phyloP scores from a whole-genome alignment of 139 green algal genomes.

The Volvox reticuliferus region DNA sequence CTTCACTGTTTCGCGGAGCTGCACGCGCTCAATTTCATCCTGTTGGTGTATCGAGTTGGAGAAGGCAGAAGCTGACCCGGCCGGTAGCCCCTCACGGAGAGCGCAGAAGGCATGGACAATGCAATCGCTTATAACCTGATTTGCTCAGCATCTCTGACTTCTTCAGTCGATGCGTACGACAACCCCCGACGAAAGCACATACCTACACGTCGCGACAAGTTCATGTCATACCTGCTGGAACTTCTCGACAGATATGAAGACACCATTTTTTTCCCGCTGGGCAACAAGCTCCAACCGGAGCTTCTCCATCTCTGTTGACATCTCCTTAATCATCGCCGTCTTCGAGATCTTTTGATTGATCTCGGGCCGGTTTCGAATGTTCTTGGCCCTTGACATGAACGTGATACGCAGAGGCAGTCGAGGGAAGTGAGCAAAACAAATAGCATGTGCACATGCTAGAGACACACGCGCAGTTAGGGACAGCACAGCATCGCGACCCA shows the following conservation, averaged over 20 bases:
- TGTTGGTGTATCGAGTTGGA: conserved; percentile 33
- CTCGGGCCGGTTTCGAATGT: conserved; percentile 98
- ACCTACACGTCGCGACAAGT: neutral
- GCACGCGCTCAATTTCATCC: conserved; percentile 80
- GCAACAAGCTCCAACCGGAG: conserved; percentile 88
- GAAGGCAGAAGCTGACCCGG: neutral
- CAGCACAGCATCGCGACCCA: neutral
- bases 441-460: neutral
- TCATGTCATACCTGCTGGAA: conserved; percentile 57
- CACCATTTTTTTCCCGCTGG: conserved; percentile 94
- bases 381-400: conserved; percentile 82
- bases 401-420: too few species aligned
- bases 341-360: conserved; percentile 91
- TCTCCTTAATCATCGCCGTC: conserved; percentile 88
- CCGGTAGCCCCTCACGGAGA: too few species aligned
- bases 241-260: conserved; percentile 82
- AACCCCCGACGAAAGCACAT: neutral
- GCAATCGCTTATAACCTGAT: too few species aligned
- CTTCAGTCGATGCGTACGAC: too few species aligned
- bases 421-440: neutral
- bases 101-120: too few species aligned
- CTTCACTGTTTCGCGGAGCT: conserved; percentile 68
- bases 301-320: conserved; percentile 93
- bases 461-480: neutral
- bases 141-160: too few species aligned